Evolutionary conservation across 768 basidiomycete species (phyloP).

Genomic region (Russula sp.): DNA sequence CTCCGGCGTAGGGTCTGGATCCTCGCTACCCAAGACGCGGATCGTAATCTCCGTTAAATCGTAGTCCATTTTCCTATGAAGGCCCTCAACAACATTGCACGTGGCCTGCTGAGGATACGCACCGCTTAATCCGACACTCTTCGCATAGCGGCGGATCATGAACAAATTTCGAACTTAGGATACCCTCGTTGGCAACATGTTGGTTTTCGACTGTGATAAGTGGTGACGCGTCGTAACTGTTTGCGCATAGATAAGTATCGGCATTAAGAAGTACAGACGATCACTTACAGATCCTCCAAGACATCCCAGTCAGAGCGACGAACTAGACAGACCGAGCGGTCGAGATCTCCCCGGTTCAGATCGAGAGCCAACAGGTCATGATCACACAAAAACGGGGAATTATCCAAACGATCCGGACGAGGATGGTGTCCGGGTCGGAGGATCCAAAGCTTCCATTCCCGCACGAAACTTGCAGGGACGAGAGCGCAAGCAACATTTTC

Average conservation of each 20-base stretch:
- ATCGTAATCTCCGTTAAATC: constrained; percentile 60
- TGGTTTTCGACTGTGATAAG: constrained; percentile 25
- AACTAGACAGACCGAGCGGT: constrained; percentile 55
- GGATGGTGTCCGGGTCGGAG: constrained; percentile 49
- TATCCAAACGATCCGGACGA: constrained; percentile 65
- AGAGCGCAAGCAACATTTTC: constrained; percentile 55
- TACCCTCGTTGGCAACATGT: constrained; percentile 15
- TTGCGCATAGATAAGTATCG: background rate
- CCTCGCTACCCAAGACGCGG: constrained; percentile 42
- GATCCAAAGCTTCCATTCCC: constrained; percentile 69
- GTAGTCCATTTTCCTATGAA: constrained; percentile 53
- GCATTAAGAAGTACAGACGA: background rate
- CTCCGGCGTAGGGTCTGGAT: constrained; percentile 35
- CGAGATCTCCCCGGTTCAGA: constrained; percentile 61
- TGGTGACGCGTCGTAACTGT: constrained; percentile 28
- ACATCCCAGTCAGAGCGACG: constrained; percentile 62
- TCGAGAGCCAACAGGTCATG: constrained; percentile 65
- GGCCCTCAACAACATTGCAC: background rate
- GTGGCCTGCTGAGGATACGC: constrained; percentile 16
- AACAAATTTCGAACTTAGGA: constrained; percentile 31
- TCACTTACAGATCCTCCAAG: constrained; percentile 55
- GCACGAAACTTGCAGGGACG: constrained; percentile 59
- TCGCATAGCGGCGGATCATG: constrained; percentile 33
- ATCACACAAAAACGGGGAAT: constrained; percentile 59
- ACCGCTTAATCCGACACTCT: constrained; percentile 30